Evolutionary conservation across 371 early-diverging fungal genomes (phyloP).

Genomic region (Capniomyces stellatus): DNA sequence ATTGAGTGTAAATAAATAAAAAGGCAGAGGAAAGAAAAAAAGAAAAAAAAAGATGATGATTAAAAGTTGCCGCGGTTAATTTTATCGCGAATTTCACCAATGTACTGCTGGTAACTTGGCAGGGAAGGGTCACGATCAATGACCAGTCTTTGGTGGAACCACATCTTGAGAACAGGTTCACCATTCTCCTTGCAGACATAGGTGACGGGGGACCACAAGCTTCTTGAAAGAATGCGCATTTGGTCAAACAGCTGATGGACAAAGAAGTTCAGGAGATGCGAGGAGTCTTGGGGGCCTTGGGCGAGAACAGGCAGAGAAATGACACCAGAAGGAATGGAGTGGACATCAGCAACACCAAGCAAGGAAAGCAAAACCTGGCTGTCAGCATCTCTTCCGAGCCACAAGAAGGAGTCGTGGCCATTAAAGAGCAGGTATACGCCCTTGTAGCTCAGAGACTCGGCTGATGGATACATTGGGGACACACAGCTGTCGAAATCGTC

Average conservation of each 20-base stretch:
- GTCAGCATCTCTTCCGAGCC: slow-evolving; percentile 64
- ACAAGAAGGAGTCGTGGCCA: slow-evolving; percentile 66
- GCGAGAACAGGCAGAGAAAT: slow-evolving; percentile 15
- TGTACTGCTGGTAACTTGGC: slow-evolving; percentile 70
- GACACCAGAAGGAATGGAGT: slow-evolving; percentile 15
- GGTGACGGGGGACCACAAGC: slow-evolving; percentile 24
- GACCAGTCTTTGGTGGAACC: slow-evolving; percentile 71
- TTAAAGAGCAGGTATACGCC: slow-evolving; percentile 75
- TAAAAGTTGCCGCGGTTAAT: slow-evolving; percentile 26
- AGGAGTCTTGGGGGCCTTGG: slow-evolving; percentile 4
- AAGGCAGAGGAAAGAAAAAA: neutral
- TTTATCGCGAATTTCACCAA: slow-evolving; percentile 33
- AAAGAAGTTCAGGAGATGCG: slow-evolving; percentile 19
- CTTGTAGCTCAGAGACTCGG: slow-evolving; percentile 63
- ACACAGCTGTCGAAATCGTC: slow-evolving; percentile 10
- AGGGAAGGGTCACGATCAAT: slow-evolving; percentile 73
- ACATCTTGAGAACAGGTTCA: slow-evolving; percentile 59
- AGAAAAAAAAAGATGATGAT: neutral
- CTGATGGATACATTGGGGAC: slow-evolving; percentile 37
- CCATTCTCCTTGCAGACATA: slow-evolving; percentile 86
- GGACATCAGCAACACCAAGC: slow-evolving; percentile 11
- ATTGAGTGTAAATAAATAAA: neutral
- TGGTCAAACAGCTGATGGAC: slow-evolving; percentile 17
- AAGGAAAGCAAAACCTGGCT: slow-evolving; percentile 45
- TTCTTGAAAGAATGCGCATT: slow-evolving; percentile 9